Percentiles rank a stretch among this genome's conserved stretches.
phyloP scores from a whole-genome alignment of 768 basidiomycete species.

The Holtermannia corniformis region DNA sequence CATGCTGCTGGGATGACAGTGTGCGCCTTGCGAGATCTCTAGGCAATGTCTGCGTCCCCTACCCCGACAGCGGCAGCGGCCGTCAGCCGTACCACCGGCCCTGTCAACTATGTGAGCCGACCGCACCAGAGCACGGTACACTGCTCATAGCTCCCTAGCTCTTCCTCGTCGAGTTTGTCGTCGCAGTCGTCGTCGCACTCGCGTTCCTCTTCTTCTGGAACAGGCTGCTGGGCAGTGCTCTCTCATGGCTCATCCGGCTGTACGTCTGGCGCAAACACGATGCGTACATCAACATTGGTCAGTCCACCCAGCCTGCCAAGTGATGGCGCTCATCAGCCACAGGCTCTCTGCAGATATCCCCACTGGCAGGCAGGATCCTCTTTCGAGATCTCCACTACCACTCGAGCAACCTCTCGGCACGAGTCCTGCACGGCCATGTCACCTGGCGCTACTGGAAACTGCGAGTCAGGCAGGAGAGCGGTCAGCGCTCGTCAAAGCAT shows the following conservation, averaged over 20 bases:
- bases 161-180: conserved; percentile 33
- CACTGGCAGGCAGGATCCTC: conserved; percentile 74
- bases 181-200: conserved; percentile 34
- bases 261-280: conserved; percentile 68
- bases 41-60: neutral
- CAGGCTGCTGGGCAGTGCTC: conserved; percentile 61
- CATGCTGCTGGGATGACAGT: too few relatives aligned
- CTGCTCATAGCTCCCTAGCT: conserved; percentile 23
- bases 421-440: conserved; percentile 70
- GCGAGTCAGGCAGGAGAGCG: conserved; percentile 57
- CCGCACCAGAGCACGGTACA: conserved; percentile 9
- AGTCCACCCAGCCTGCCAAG: conserved; percentile 12
- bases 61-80: neutral
- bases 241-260: conserved; percentile 59
- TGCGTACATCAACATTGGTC: conserved; percentile 75
- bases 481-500: neutral
- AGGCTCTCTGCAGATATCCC: conserved; percentile 89
- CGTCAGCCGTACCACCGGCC: neutral
- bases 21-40: too few relatives aligned
- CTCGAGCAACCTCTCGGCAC: conserved; percentile 82
- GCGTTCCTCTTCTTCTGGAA: conserved; percentile 85
- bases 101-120: conserved; percentile 2
- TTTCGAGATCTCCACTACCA: conserved; percentile 82
- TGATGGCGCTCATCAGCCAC: neutral
- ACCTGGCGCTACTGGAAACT: conserved; percentile 95